Conservation (phyloP, 129 eudicot genomes). For the Tagetes patula region DNA sequence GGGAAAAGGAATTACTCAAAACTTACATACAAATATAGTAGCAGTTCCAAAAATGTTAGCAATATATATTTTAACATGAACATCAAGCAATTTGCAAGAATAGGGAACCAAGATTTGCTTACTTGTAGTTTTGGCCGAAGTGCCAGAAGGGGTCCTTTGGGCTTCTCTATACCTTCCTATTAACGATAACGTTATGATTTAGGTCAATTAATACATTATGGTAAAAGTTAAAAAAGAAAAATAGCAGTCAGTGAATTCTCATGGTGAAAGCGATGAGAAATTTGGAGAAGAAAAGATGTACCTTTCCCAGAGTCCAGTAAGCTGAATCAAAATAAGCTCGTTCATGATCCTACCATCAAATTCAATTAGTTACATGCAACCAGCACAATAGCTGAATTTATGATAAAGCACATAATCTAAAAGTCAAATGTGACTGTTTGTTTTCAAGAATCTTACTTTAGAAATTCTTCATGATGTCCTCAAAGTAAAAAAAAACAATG, state of each 20-base stretch:
- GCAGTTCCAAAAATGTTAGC: not conserved
- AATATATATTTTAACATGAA: not conserved
- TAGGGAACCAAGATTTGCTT: not conserved
- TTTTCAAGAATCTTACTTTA: slow-evolving; percentile 49
- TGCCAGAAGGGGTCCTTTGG: slow-evolving; percentile 97
- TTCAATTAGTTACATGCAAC: slow-evolving; percentile 16
- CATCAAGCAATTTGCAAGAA: slow-evolving; percentile 6
- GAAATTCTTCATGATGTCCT: slow-evolving; percentile 73
- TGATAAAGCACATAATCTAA: not conserved
- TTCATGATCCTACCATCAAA: slow-evolving; percentile 80
- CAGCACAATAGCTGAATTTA: not conserved
- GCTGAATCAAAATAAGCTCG: slow-evolving; percentile 99
- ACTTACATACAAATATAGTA: not conserved
- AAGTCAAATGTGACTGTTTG: not conserved
- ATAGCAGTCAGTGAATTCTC: not conserved
- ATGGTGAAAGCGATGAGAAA: not conserved
- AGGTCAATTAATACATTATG: not conserved
- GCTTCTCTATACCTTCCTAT: slow-evolving; percentile 96
- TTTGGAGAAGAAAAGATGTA: slow-evolving; percentile 23
- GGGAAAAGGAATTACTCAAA: not conserved
- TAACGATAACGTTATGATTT: slow-evolving; percentile 18
- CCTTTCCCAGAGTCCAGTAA: slow-evolving; percentile 99
- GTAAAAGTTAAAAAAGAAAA: not conserved
- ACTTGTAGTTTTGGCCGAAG: slow-evolving; percentile 98
- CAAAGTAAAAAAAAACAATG: slow-evolving; percentile 23